A percentile compares a stretch with the other conserved stretches of the same genome.
These are phyloP conservation scores for Dothideomycetidae sp. DNA, from an alignment of 2,329 filamentous ascomycete species.

Conservation along the genomic window DNA sequence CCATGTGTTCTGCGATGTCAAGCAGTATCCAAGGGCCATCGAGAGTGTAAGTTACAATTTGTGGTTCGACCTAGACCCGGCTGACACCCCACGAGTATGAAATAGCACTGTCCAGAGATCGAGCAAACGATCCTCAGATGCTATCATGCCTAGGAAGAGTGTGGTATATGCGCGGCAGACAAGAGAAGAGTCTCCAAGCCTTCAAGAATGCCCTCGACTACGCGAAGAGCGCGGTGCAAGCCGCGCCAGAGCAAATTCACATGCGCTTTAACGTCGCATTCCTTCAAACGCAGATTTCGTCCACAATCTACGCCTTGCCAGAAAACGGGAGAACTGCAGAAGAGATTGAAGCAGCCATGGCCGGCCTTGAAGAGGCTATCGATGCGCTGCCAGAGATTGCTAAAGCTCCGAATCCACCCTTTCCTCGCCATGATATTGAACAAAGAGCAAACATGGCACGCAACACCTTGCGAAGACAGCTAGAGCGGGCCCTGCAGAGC, in stretches of 20 bases:
- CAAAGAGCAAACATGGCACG: constrained; percentile 94
- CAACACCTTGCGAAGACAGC: constrained; percentile 85
- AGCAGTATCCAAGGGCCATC: constrained; percentile 81
- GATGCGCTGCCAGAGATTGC: constrained; percentile 48
- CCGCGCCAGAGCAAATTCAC: constrained; percentile 71
- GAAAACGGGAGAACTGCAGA: constrained; percentile 64
- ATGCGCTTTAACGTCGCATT: constrained; percentile 98
- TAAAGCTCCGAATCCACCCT: constrained; percentile 56
- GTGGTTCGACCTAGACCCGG: no score
- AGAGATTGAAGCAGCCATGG: constrained; percentile 66
- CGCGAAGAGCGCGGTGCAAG: constrained; percentile 54
- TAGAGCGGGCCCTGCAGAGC: constrained; percentile 68
- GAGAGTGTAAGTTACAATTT: constrained; percentile 48
- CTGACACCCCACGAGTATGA: constrained; percentile 52
- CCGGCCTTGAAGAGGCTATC: constrained; percentile 76
- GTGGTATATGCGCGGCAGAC: constrained; percentile 68
- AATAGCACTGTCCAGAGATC: constrained; percentile 62
- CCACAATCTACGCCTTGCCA: constrained; percentile 57
- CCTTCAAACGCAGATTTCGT: constrained; percentile 86
- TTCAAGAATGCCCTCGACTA: constrained; percentile 52
- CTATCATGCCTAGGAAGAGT: constrained; percentile 76
- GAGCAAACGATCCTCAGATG: constrained; percentile 63
- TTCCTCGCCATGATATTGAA: constrained; percentile 79
- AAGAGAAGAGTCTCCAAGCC: constrained; percentile 46
- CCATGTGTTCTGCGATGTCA: constrained; percentile 79